phyloP scores from a whole-genome alignment of 2,329 filamentous ascomycete species.

The Fusarium duplospermum region DNA sequence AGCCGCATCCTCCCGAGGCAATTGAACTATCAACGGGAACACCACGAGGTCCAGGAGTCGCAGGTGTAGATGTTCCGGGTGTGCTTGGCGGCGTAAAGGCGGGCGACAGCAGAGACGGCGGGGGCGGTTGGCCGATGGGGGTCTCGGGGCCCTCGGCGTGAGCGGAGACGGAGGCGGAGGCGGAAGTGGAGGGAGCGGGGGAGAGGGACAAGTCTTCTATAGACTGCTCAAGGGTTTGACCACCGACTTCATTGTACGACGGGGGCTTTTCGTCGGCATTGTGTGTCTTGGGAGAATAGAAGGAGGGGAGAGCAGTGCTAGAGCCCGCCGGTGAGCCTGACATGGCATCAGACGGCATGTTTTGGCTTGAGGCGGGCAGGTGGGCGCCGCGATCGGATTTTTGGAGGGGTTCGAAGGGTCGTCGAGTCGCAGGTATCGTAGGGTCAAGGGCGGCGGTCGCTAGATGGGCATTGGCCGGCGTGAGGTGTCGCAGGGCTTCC shows the following conservation, averaged over 20 bases:
- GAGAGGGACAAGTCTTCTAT: constrained; percentile 54
- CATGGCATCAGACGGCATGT: constrained; percentile 46
- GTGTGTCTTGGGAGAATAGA: constrained; percentile 58
- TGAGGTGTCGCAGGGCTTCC: neutral
- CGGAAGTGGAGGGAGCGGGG: constrained; percentile 33
- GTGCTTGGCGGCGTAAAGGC: constrained; percentile 82
- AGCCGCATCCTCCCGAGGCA: constrained; percentile 68
- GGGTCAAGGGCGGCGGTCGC: constrained; percentile 9
- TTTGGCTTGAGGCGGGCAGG: constrained; percentile 36
- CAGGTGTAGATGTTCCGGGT: constrained; percentile 68
- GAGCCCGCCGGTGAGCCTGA: constrained; percentile 45
- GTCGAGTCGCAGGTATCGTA: constrained; percentile 25
- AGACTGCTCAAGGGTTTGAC: constrained; percentile 39
- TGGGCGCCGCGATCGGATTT: constrained; percentile 40
- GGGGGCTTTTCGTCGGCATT: constrained; percentile 38
- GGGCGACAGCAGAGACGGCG: constrained; percentile 83
- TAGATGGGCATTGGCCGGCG: constrained; percentile 30
- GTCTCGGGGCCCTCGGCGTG: constrained; percentile 31
- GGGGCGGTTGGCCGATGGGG: constrained; percentile 51
- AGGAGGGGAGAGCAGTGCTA: constrained; percentile 57
- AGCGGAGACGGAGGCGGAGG: constrained; percentile 25
- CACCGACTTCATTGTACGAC: constrained; percentile 21
- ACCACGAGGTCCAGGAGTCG: constrained; percentile 57
- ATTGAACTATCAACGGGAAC: constrained; percentile 71
- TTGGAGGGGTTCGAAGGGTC: constrained; percentile 25